Percentiles rank a stretch among this genome's conserved stretches.
Conservation (phyloP, 2,329 filamentous ascomycete species). For the Hymenoscyphus occultus region DNA sequence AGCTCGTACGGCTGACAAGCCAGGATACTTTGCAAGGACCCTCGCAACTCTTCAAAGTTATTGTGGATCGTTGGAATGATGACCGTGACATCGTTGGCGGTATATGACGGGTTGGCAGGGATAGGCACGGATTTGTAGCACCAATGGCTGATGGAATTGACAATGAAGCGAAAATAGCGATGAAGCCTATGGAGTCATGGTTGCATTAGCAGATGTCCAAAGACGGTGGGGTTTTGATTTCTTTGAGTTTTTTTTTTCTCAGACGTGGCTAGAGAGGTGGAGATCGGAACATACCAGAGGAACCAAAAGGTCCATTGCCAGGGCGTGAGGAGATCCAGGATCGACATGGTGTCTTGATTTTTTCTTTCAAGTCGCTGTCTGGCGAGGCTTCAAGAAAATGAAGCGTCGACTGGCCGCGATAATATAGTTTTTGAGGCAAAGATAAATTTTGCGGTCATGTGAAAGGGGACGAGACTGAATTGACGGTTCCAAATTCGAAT, state of each 20-base stretch:
- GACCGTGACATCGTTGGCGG: conserved; percentile 81
- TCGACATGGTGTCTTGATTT: conserved; percentile 14
- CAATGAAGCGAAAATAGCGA: conserved; percentile 80
- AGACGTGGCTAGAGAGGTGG: not conserved
- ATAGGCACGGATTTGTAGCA: conserved; percentile 81
- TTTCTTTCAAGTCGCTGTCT: not conserved
- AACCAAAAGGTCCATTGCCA: conserved; percentile 27
- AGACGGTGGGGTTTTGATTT: not conserved
- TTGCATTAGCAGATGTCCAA: not conserved
- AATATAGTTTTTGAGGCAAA: conserved; percentile 11
- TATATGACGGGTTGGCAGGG: conserved; percentile 67
- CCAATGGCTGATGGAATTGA: conserved; percentile 85
- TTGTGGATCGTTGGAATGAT: conserved; percentile 92
- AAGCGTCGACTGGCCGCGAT: conserved; percentile 16
- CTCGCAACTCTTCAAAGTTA: conserved; percentile 75
- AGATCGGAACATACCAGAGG: conserved; percentile 26
- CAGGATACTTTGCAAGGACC: conserved; percentile 76
- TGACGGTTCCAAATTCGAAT: not conserved
- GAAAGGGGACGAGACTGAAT: not conserved
- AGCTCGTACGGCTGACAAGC: conserved; percentile 68
- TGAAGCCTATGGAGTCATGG: conserved; percentile 60
- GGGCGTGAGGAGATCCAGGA: conserved; percentile 9
- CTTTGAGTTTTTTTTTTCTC: not conserved
- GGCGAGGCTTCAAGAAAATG: not conserved
- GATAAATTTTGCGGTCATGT: conserved; percentile 19